Percentiles rank a stretch among this genome's conserved stretches.
Conservation (phyloP, 768 basidiomycete genomes). For the Pleurotus pulmonarius region DNA sequence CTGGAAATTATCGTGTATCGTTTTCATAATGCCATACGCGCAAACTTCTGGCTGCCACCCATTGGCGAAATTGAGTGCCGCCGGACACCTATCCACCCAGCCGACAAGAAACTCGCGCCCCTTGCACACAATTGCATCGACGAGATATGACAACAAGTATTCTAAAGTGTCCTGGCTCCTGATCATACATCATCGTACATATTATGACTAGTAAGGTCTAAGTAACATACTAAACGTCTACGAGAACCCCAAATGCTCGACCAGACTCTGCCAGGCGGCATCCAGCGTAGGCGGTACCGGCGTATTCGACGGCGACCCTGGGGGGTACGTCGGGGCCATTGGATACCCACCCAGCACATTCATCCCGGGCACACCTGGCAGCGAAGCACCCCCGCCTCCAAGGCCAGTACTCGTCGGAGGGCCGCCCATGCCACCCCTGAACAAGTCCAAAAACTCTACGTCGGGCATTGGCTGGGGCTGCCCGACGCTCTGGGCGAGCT, state of each 20-base stretch:
- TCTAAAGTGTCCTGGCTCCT: too few relatives aligned
- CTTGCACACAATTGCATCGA: too few relatives aligned
- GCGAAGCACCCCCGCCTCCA: neutral
- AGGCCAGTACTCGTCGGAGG: neutral
- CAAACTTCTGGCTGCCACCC: too few relatives aligned
- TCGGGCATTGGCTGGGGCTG: constrained; percentile 21
- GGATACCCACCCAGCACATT: constrained; percentile 8
- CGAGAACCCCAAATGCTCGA: constrained; percentile 61
- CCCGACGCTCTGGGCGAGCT: constrained; percentile 13
- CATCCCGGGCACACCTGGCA: constrained; percentile 10
- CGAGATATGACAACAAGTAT: too few relatives aligned
- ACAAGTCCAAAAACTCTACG: constrained; percentile 19
- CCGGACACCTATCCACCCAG: too few relatives aligned
- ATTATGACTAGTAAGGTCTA: too few relatives aligned
- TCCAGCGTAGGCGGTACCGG: constrained; percentile 41
- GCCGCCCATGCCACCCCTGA: neutral
- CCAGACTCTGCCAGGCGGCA: constrained; percentile 63
- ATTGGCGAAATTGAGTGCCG: too few relatives aligned
- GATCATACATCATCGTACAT: too few relatives aligned
- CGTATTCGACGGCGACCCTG: constrained; percentile 9
- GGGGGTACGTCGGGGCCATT: neutral
- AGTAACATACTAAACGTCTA: neutral
- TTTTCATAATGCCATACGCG: too few relatives aligned
- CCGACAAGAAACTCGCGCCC: too few relatives aligned
- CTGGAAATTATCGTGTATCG: too few relatives aligned